These are phyloP conservation scores for Mortierella claussenii DNA, from an alignment of 192 early-diverging fungal species.

Conservation along the genomic window DNA sequence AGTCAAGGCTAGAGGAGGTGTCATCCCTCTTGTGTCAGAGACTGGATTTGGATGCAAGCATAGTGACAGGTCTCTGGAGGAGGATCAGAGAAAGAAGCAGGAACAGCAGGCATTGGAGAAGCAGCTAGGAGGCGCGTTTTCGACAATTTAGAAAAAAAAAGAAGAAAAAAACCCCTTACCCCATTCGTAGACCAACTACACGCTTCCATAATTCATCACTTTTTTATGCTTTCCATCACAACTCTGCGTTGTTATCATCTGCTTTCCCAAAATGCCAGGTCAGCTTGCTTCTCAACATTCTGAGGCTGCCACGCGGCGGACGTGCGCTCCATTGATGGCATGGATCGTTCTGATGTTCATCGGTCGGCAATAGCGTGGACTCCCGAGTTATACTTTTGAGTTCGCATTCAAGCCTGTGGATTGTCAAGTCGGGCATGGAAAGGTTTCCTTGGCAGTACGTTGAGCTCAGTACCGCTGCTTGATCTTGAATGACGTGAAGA, in stretches of 20 bases:
- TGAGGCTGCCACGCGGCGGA: too few species aligned
- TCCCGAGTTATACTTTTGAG: too few species aligned
- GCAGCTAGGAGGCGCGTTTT: constrained; percentile 23
- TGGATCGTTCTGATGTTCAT: too few species aligned
- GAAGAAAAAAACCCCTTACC: neutral
- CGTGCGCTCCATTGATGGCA: too few species aligned
- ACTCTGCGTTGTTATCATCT: neutral
- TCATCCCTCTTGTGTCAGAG: constrained; percentile 33
- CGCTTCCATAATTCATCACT: too few species aligned
- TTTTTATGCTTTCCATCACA: neutral
- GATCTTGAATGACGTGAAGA: too few species aligned
- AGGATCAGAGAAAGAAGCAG: constrained; percentile 10
- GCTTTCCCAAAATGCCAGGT: neutral
- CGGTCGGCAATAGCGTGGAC: too few species aligned
- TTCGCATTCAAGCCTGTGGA: too few species aligned
- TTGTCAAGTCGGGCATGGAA: too few species aligned
- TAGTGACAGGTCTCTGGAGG: constrained; percentile 3
- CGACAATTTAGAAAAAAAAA: neutral
- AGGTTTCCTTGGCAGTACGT: too few species aligned
- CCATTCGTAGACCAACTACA: neutral
- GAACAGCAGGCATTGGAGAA: constrained; percentile 19
- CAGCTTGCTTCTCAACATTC: too few species aligned
- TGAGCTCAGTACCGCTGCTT: too few species aligned
- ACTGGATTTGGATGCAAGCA: constrained; percentile 27
- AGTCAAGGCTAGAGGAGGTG: constrained; percentile 37